Evolutionary conservation across 2,329 filamentous ascomycete species (phyloP), one percentile per base, ranked within the genome.

Genomic region (Oidium heveae): DNA sequence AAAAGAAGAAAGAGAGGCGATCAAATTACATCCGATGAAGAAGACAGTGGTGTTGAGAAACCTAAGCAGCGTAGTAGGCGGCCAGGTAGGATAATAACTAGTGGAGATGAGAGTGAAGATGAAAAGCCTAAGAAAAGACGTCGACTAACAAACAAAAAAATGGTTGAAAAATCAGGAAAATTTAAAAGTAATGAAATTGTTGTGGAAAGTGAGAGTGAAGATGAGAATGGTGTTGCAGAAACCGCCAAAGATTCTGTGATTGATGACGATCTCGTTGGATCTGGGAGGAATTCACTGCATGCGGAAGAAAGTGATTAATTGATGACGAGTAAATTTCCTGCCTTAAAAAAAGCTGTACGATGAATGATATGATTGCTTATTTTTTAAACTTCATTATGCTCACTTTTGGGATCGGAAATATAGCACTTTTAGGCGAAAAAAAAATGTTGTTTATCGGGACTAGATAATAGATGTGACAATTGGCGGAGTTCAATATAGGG

Each of bases 1-100:
- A 68, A 67, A 56, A 69, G 69, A 57, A 64, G 67, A 43, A 69
- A 68, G 61, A 69, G 66, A 57, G 66, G 66, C 37, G 64, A 65
- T 39, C 66, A 63, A 54, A 61, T 61, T 10, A 58, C 61, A 47
- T 62, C 62, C 2, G 63, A 64, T 55, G 64, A 65, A 33, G 65
- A 66, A 12, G 63, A 63, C 10, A 49, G 22, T 20, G 28, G 16
- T 22, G 64, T 60, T 7, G 59, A 43, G 5, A 63, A 64, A 32
- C 58, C 56, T 4, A 61, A 60, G 50, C 55, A 61, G 41, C 60
- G 60, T 52, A 57, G 56, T 46, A 58, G 62, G n/a, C n/a, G 20
- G 16, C 15, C 36, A 32, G 36, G 51, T 4, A 56, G 56, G n/a
- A 60, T 59, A 49, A 55, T 56, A 52, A 56, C 55, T 4, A 62